Conservation (phyloP, 192 early-diverging fungal genomes). For the Gonapodya sp. region DNA sequence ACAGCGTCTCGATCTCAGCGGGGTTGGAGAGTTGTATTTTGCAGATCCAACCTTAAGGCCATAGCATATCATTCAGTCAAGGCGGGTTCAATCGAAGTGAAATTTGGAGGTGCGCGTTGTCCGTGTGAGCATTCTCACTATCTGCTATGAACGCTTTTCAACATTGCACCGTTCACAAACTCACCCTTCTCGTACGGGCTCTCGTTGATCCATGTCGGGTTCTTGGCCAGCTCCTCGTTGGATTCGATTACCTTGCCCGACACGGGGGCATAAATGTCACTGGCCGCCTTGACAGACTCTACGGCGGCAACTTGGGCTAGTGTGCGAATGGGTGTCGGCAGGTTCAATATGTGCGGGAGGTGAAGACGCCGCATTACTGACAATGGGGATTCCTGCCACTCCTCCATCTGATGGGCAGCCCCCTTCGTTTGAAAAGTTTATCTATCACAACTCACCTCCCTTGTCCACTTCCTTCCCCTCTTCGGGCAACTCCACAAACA, state of each 20-base stretch:
- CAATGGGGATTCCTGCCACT: too few species aligned
- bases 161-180: background rate
- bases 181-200: conserved; percentile 63
- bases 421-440: too few species aligned
- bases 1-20: conserved; percentile 58
- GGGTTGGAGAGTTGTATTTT: conserved; percentile 71
- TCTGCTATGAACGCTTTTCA: too few species aligned
- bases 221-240: conserved; percentile 53
- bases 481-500: conserved; percentile 80
- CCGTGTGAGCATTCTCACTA: too few species aligned
- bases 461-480: conserved; percentile 51
- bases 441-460: conserved; percentile 41
- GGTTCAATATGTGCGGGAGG: too few species aligned
- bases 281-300: conserved; percentile 92
- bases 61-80: too few species aligned
- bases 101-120: too few species aligned
- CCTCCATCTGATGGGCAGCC: too few species aligned
- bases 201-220: conserved; percentile 72
- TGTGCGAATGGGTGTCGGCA: too few species aligned
- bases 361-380: too few species aligned
- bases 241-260: conserved; percentile 70
- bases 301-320: conserved; percentile 67
- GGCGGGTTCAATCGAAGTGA: too few species aligned
- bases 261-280: conserved; percentile 82
- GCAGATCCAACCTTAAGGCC: conserved; percentile 85